Evolutionary conservation across 2,329 filamentous ascomycete species (phyloP).

Genomic region (Waltergamsia citrina): DNA sequence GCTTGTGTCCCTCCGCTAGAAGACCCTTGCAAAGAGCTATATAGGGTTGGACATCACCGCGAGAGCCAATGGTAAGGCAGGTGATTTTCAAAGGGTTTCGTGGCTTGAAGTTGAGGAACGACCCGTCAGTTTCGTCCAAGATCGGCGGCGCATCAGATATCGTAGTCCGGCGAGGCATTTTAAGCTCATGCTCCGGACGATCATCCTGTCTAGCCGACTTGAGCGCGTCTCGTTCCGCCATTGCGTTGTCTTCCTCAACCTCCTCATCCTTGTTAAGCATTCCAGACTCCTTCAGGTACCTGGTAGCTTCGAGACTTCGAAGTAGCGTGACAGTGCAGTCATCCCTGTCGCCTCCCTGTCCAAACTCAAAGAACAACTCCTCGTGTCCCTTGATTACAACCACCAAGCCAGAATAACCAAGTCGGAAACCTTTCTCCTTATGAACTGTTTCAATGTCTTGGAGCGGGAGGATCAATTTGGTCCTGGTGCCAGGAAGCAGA

Average conservation of each 20-base stretch:
- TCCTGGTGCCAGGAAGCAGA: slow-evolving; percentile 77
- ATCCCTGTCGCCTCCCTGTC: slow-evolving; percentile 66
- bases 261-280: slow-evolving; percentile 58
- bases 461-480: slow-evolving; percentile 84
- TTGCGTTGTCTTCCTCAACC: slow-evolving; percentile 65
- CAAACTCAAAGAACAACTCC: slow-evolving; percentile 94
- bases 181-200: slow-evolving; percentile 38
- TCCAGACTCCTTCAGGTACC: slow-evolving; percentile 61
- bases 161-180: slow-evolving; percentile 35
- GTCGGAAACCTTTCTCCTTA: slow-evolving; percentile 90
- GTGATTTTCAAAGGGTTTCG: slow-evolving; percentile 71
- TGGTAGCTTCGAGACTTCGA: slow-evolving; percentile 63
- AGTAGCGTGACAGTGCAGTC: slow-evolving; percentile 80
- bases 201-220: slow-evolving; percentile 59
- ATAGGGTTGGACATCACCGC: slow-evolving; percentile 95
- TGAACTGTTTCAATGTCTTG: slow-evolving; percentile 88
- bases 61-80: slow-evolving; percentile 89
- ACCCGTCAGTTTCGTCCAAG: slow-evolving; percentile 77
- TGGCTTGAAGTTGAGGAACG: slow-evolving; percentile 87
- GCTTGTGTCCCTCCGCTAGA: slow-evolving; percentile 75
- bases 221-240: slow-evolving; percentile 72
- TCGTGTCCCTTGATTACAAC: slow-evolving; percentile 91
- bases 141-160: slow-evolving; percentile 60
- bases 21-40: slow-evolving; percentile 92
- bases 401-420: slow-evolving; percentile 83